Conservation (phyloP, 257 asterid species). For the Misopates orontium region DNA sequence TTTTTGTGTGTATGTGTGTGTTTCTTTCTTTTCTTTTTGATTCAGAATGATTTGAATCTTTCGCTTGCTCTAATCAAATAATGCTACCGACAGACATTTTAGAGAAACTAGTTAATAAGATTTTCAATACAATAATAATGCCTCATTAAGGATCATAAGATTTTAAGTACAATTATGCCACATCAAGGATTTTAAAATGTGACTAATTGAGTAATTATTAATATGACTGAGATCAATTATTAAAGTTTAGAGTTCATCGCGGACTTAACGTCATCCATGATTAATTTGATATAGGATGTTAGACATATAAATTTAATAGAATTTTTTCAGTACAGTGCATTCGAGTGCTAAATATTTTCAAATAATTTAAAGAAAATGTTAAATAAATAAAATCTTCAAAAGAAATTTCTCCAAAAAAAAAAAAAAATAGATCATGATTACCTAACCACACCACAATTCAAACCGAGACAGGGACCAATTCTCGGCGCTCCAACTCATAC, state of each 20-base stretch:
- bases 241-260: background rate
- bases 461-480: background rate
- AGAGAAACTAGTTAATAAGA: background rate
- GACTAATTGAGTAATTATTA: slow-evolving; percentile 16
- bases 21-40: too few relatives aligned
- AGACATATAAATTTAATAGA: background rate
- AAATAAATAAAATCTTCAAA: too few relatives aligned
- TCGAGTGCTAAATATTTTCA: too few relatives aligned
- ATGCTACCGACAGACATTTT: too few relatives aligned
- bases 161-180: background rate
- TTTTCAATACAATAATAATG: background rate
- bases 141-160: background rate
- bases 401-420: too few relatives aligned
- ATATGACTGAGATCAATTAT: slow-evolving; percentile 15
- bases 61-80: background rate
- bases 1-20: too few relatives aligned
- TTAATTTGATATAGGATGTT: background rate
- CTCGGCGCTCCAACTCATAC: slow-evolving; percentile 21
- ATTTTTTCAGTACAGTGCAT: too few relatives aligned
- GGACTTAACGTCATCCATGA: slow-evolving; percentile 3
- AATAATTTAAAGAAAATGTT: too few relatives aligned
- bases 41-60: background rate
- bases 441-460: slow-evolving; percentile 22
- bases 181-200: background rate
- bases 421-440: slow-evolving; percentile 4